Percentiles rank a stretch among this genome's conserved stretches.
phyloP scores from a whole-genome alignment of 2,329 filamentous ascomycete species.

The Chrysosporium queenslandicum region DNA sequence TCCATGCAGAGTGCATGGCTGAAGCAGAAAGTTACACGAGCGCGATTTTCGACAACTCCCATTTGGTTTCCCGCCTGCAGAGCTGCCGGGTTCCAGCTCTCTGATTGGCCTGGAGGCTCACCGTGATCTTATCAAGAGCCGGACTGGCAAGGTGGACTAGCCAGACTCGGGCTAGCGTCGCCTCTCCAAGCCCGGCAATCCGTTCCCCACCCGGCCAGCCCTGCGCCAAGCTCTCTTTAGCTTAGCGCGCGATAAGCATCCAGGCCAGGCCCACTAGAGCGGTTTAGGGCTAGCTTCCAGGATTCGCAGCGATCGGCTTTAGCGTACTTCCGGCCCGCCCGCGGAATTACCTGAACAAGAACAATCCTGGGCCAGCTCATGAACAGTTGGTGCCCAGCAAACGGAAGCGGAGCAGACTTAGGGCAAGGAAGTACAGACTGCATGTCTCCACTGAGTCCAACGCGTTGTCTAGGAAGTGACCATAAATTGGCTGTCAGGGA shows the following conservation, averaged over 20 bases:
- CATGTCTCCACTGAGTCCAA: no score
- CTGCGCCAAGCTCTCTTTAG: not conserved
- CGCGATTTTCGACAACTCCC: conserved; percentile 8
- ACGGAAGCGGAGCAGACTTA: no score
- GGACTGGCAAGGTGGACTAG: not conserved
- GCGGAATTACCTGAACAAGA: not conserved
- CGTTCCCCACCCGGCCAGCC: not conserved
- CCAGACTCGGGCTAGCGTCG: not conserved
- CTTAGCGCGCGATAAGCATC: not conserved
- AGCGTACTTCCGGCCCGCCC: not conserved
- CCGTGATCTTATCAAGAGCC: conserved; percentile 9
- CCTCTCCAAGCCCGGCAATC: not conserved
- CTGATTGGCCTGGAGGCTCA: conserved; percentile 11
- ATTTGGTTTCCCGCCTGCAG: not conserved
- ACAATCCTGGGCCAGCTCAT: no score
- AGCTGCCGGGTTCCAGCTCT: conserved; percentile 1
- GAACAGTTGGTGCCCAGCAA: no score
- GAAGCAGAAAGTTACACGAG: not conserved
- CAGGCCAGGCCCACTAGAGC: not conserved
- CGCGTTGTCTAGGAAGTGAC: no score
- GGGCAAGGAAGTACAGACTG: no score
- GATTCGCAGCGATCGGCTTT: not conserved
- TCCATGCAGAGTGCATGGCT: not conserved
- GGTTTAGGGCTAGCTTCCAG: conserved; percentile 1
- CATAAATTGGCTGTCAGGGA: no score